Base-by-base conservation (phyloP, 2,329 filamentous ascomycete species). In the Paecilomyces sp. region DNA sequence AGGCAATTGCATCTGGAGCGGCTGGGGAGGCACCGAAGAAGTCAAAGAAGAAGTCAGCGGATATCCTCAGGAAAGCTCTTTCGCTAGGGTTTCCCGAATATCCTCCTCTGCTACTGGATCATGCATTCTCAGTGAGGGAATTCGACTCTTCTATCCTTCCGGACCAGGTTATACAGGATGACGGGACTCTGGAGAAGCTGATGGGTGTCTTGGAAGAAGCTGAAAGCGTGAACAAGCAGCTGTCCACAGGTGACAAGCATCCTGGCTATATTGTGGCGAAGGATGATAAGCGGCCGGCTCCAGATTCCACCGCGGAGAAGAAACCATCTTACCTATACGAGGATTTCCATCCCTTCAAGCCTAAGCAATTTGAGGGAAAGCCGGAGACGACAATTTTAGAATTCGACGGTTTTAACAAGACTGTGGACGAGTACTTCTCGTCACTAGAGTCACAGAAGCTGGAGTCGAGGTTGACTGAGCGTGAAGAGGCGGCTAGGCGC, bases 401-500 rank as follows among this genome's bases (percentile, higher is more conserved):
- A 58, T 92, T 92, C 65, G 83, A 91, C 6, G 89, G 87, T 9
- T 97, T 95, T 79, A 97, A 97, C 74, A 89, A 89, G 70, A 94
- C 92, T 0, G 92, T 96, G 0, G 94, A 99, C 70, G 91, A 96
- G 66, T 99, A 97, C 78, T 97, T 96, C 74, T 97, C 94, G 0
- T 97, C 93, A 0, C 85, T 97, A 28, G 94, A 99, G 76, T 91
- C 92, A 0, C 93, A 97, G 72, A 96, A 91, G 71, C 81, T 97
- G 0, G 89, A 96, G 72, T 95, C 91, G 1, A 84, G 87, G 57
- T 77, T 97, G 3, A 86, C 85, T 3, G 93, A 97, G 72, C 85
- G 88, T 55, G 92, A 99, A 73, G 86, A 88, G 22, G 82, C 83
- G 3, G 94, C 94, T 2, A 90, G 88, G 75, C 86, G 85, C 68